Evolutionary conservation across 176 grass and related monocot genomes (phyloP).

Genomic region (Melocanna baccifera): DNA sequence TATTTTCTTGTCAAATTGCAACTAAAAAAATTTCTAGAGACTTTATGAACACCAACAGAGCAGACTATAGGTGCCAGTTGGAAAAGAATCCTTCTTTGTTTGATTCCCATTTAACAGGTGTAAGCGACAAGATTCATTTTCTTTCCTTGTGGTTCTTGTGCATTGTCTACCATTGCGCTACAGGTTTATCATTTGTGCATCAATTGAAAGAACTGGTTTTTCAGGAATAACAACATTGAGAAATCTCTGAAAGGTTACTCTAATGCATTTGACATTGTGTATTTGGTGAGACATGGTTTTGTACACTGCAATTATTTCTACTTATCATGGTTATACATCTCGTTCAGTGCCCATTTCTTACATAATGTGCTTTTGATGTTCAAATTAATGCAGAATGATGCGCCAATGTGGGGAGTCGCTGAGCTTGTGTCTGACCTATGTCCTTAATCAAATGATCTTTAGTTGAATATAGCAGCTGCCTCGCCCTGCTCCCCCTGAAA

Average conservation of each 20-base stretch:
- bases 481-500: not conserved
- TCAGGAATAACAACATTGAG: slow-evolving; percentile 78
- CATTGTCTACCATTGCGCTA: not conserved
- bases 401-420: slow-evolving; percentile 69
- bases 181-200: not conserved
- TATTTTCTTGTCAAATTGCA: not conserved
- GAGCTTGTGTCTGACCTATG: slow-evolving; percentile 68
- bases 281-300: slow-evolving; percentile 58
- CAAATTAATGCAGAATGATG: slow-evolving; percentile 64
- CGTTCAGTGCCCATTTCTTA: not conserved
- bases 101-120: not conserved
- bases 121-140: not conserved
- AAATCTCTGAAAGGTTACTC: slow-evolving; percentile 77
- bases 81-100: not conserved
- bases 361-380: not conserved
- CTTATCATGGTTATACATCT: slow-evolving; percentile 8
- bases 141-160: not conserved
- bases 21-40: not conserved
- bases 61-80: not conserved
- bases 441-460: slow-evolving; percentile 30
- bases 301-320: not conserved
- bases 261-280: slow-evolving; percentile 72
- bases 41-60: not conserved
- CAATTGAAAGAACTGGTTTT: slow-evolving; percentile 1
- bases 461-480: not conserved